Evolutionary conservation across 805 yeast genomes (phyloP).

Genomic region (Saccharomycopsis capsularis): DNA sequence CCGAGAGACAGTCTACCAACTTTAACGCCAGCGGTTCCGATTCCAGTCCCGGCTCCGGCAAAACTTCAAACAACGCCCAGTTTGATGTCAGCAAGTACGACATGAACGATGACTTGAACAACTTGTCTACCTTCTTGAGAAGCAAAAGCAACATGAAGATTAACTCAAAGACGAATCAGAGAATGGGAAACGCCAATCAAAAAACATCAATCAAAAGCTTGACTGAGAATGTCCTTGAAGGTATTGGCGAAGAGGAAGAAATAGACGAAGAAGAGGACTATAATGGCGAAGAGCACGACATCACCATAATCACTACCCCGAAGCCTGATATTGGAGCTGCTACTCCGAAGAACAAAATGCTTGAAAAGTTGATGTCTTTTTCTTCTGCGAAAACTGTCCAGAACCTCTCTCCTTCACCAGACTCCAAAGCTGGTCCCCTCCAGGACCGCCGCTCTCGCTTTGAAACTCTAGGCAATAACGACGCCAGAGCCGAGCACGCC

Average conservation of each 20-base stretch:
- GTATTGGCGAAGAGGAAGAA: constrained; percentile 5
- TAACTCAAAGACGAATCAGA: neutral
- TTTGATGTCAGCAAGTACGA: constrained; percentile 13
- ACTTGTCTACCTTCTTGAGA: constrained; percentile 14
- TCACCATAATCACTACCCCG: neutral
- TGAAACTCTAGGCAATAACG: neutral
- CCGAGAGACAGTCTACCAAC: constrained; percentile 14
- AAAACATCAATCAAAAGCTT: neutral
- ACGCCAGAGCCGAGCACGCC: neutral
- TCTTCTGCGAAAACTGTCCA: neutral
- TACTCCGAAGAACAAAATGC: neutral
- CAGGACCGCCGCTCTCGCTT: neutral
- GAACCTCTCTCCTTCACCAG: neutral
- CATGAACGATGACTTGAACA: constrained; percentile 13
- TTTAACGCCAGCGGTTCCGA: neutral
- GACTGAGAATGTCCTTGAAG: neutral
- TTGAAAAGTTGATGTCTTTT: constrained; percentile 2
- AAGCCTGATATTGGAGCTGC: neutral
- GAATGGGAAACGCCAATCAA: neutral
- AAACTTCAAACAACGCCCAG: neutral
- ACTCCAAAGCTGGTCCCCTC: neutral
- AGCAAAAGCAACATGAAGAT: constrained; percentile 2
- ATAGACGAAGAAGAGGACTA: constrained; percentile 5
- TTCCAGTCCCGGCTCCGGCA: neutral
- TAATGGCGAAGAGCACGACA: neutral